phyloP scores from a whole-genome alignment of 805 yeast genomes.

The Lipomyces chichibuensis region DNA sequence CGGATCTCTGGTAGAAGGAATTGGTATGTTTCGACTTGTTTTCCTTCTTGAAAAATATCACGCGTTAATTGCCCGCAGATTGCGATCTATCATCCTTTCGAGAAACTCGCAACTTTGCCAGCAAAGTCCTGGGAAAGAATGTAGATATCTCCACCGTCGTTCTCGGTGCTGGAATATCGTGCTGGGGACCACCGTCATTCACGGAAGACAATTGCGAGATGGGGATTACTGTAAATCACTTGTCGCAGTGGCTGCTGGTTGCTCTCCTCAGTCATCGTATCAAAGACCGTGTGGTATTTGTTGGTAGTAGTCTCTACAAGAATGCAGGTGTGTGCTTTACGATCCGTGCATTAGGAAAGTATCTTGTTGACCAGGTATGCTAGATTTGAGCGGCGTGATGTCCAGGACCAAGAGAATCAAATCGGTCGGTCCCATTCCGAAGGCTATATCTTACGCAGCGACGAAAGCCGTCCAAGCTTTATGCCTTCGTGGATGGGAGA shows the following conservation, averaged over 20 bases:
- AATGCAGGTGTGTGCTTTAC: conserved; percentile 18
- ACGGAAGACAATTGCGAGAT: conserved; percentile 30
- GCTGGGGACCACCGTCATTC: conserved; percentile 32
- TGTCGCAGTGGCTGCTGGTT: conserved; percentile 33
- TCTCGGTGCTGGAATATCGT: conserved; percentile 30
- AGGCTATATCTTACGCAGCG: conserved; percentile 8
- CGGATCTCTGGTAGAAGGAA: conserved; percentile 25
- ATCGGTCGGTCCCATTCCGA: conserved; percentile 3
- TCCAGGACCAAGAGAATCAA: neutral
- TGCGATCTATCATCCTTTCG: conserved; percentile 25
- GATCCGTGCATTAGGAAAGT: neutral
- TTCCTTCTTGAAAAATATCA: neutral
- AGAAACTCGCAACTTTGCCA: conserved; percentile 28
- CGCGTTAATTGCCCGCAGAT: neutral
- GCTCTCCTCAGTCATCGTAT: conserved; percentile 18
- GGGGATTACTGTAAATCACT: conserved; percentile 32
- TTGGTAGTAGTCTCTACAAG: conserved; percentile 19
- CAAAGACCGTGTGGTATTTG: conserved; percentile 31
- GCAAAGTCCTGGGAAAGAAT: conserved; percentile 37
- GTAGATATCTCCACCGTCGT: conserved; percentile 27
- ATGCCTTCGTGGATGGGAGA: conserved; percentile 22
- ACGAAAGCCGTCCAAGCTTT: conserved; percentile 30
- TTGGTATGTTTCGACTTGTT: conserved; percentile 9
- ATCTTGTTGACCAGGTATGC: neutral
- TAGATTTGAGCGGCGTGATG: conserved; percentile 18